Evolutionary conservation across 352 stramenopile species (phyloP).

Genomic region (Phytophthora pseudosyringae): DNA sequence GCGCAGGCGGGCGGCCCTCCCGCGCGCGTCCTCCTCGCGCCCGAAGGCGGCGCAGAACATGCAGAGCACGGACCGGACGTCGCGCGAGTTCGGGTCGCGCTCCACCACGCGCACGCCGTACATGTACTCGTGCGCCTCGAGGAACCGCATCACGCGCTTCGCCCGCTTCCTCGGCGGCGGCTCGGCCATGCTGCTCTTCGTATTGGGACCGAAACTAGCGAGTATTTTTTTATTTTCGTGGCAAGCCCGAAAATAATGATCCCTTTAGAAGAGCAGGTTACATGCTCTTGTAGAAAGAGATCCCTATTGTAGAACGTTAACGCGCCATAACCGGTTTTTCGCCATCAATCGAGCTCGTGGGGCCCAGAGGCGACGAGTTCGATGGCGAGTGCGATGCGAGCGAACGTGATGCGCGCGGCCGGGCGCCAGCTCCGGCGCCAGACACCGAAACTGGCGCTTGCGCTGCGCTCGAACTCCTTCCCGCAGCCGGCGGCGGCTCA

Average conservation of each 20-base stretch:
- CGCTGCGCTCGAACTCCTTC: background rate
- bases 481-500: constrained; percentile 26
- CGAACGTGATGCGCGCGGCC: constrained; percentile 39
- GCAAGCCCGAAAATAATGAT: too few relatives aligned
- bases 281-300: too few relatives aligned
- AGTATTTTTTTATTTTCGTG: too few relatives aligned
- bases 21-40: constrained; percentile 19
- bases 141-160: constrained; percentile 30
- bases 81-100: background rate
- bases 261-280: too few relatives aligned
- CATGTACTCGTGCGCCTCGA: constrained; percentile 29
- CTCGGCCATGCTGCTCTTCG: background rate
- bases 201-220: background rate
- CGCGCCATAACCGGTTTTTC: background rate
- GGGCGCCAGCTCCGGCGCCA: constrained; percentile 36
- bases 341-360: background rate
- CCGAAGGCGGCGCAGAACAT: constrained; percentile 41
- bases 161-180: constrained; percentile 15
- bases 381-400: constrained; percentile 53
- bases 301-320: too few relatives aligned
- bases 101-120: constrained; percentile 34
- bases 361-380: constrained; percentile 33
- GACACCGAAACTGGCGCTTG: constrained; percentile 9
- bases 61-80: constrained; percentile 20
- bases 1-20: constrained; percentile 1